Percentiles rank a stretch among this genome's conserved stretches.
These are phyloP conservation scores for Emmonsiellopsis sp. DNA, from an alignment of 2,329 filamentous ascomycete species.

Conservation along the genomic window DNA sequence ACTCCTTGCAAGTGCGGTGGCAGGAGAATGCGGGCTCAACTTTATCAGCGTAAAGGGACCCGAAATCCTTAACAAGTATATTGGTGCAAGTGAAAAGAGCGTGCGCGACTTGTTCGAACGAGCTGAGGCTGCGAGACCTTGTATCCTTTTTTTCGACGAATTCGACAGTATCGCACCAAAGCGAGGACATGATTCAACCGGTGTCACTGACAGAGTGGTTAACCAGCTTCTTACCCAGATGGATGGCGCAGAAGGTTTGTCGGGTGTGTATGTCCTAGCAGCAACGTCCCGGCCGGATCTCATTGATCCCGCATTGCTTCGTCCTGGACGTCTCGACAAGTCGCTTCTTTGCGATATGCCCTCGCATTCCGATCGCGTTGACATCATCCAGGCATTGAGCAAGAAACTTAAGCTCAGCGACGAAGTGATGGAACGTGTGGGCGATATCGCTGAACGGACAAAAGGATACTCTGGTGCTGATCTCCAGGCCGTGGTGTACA, in stretches of 20 bases:
- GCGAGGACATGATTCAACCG: constrained; percentile 90
- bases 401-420: constrained; percentile 66
- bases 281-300: constrained; percentile 89
- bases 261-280: constrained; percentile 90
- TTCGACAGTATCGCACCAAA: constrained; percentile 98
- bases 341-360: constrained; percentile 87
- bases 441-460: constrained; percentile 68
- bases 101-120: constrained; percentile 92
- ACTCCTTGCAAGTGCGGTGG: constrained; percentile 88
- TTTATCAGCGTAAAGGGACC: constrained; percentile 98
- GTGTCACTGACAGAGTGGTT: constrained; percentile 96
- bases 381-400: constrained; percentile 80
- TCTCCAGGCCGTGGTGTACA: constrained; percentile 88
- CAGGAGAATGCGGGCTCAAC: constrained; percentile 92
- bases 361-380: constrained; percentile 64
- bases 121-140: constrained; percentile 75
- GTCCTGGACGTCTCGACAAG: constrained; percentile 89
- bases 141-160: constrained; percentile 96
- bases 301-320: constrained; percentile 85
- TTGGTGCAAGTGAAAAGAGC: constrained; percentile 92
- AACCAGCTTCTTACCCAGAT: constrained; percentile 98
- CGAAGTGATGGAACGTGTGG: constrained; percentile 53
- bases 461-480: constrained; percentile 92
- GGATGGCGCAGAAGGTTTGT: constrained; percentile 93
- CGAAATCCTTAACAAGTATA: constrained; percentile 98